Base-by-base conservation (phyloP, 2,329 filamentous ascomycete species). In the Colletotrichum filicis region DNA sequence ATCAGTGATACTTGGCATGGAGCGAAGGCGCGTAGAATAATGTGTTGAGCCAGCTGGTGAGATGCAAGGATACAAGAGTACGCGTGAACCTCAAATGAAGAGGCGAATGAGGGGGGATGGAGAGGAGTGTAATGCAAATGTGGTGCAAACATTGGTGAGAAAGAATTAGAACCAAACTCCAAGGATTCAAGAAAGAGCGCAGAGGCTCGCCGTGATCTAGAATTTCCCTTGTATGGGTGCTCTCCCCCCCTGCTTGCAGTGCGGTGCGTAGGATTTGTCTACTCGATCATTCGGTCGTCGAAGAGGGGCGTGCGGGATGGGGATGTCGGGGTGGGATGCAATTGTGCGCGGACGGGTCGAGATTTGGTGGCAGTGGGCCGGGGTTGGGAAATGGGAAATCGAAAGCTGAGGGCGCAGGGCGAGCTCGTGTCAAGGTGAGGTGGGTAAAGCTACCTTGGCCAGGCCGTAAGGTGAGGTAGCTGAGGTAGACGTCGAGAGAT, bases 1-100 rank as follows among this genome's bases (percentile, higher is more conserved):
- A 30, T 65, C 30, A 46, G 60, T 66, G n/a, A 37, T 14, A n/a
- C 35, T 71, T 73, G 55, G 66, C 71, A 73, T 73, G 60, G 46
- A 55, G 71, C 61, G 49, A 64, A 61, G 32, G 57, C 53, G 55
- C 42, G 53, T 11, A 28, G 42, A 52, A 52, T 26, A 19, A 68
- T 24, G 22, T 30, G 35, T 22, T 28, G 12, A 16, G 52, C 28
- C 49, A 24, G 30, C 28, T 46, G 8, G n/a, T 55, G n/a, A 30
- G 11, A 22, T 14, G 26, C 53, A 14, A 28, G 46, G 55, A 12
- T 42, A 19, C 42, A 49, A 19, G 42, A 49, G 19, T 4, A 22
- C 16, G 42, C 19, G 42, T n/a, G 42, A 22, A 22, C 32, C 28
- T 22, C 9, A 14, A 67, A 32, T 28, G 24, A 30, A 42, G 49